These are phyloP conservation scores for Rhynchospora pubera DNA, from an alignment of 176 grass and related monocot genomes.

Conservation along the genomic window DNA sequence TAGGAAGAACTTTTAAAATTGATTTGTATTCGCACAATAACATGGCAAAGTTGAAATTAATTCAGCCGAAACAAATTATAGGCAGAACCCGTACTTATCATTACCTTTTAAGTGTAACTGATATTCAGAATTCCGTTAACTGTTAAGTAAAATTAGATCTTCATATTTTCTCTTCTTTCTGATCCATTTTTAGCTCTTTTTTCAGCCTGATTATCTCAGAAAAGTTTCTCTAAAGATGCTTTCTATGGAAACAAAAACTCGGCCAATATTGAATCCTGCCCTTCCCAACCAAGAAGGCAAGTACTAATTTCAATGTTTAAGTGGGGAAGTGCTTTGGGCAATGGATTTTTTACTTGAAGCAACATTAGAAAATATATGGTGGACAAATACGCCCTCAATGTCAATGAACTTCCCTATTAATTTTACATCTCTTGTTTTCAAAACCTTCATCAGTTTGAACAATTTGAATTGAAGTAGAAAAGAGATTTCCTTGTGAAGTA, in stretches of 20 bases:
- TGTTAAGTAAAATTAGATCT: no score
- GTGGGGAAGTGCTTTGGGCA: no score
- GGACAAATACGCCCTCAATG: no score
- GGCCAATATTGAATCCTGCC: not conserved
- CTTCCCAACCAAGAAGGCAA: not conserved
- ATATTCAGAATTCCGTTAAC: not conserved
- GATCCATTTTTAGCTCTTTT: constrained; percentile 1
- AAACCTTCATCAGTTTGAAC: no score
- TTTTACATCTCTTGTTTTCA: no score
- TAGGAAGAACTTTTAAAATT: not conserved
- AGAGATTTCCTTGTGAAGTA: no score
- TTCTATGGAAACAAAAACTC: constrained; percentile 35
- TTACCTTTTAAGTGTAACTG: not conserved
- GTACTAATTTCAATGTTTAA: not conserved
- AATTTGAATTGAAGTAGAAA: no score
- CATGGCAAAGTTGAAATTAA: not conserved
- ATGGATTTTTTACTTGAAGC: no score
- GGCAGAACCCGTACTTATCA: not conserved
- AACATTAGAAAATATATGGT: no score
- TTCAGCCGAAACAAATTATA: not conserved
- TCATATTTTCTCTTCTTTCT: not conserved
- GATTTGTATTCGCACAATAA: not conserved
- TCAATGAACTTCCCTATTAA: no score
- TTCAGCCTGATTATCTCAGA: constrained; percentile 79
- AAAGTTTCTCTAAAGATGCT: constrained; percentile 88